These are phyloP conservation scores for Kodamaea laetipori DNA, from an alignment of 805 yeast species.

Conservation along the genomic window DNA sequence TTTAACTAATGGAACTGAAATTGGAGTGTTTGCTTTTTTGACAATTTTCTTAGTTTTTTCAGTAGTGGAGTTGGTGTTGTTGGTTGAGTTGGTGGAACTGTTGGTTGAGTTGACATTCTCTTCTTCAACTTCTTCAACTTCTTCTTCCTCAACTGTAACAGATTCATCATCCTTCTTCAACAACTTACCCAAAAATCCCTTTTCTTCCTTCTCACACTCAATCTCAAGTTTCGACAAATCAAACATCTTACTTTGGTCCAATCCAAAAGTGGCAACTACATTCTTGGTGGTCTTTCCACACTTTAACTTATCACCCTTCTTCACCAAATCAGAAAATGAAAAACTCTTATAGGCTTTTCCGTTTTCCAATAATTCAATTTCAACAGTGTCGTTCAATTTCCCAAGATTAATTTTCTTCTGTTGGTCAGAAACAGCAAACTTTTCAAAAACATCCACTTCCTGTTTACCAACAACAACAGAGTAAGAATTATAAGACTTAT, in stretches of 20 bases:
- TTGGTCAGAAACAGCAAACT: conserved; percentile 44
- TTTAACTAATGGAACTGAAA: conserved; percentile 39
- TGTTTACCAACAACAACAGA: conserved; percentile 35
- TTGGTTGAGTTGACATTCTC: conserved; percentile 19
- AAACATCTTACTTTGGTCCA: conserved; percentile 55
- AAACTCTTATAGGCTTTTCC: conserved; percentile 35
- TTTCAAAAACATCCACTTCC: conserved; percentile 44
- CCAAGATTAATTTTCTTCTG: conserved; percentile 40
- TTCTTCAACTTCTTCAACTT: conserved; percentile 14
- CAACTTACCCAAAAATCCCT: conserved; percentile 29
- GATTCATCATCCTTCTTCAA: conserved; percentile 22
- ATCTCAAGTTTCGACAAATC: conserved; percentile 46
- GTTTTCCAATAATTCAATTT: conserved; percentile 40
- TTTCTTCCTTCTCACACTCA: conserved; percentile 38
- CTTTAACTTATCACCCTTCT: conserved; percentile 35
- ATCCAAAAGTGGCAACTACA: conserved; percentile 42
- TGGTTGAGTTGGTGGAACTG: conserved; percentile 18
- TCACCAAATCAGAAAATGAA: conserved; percentile 25
- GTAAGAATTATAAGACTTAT: conserved; percentile 54
- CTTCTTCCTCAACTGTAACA: conserved; percentile 22
- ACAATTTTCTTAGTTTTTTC: conserved; percentile 13
- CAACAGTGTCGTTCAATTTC: conserved; percentile 31
- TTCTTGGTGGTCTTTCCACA: conserved; percentile 39
- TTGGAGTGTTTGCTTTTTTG: conserved; percentile 18
- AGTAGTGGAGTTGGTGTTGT: conserved; percentile 22